Base-by-base conservation (phyloP, 2,329 filamentous ascomycete species). In the Canariomyces notabilis region DNA sequence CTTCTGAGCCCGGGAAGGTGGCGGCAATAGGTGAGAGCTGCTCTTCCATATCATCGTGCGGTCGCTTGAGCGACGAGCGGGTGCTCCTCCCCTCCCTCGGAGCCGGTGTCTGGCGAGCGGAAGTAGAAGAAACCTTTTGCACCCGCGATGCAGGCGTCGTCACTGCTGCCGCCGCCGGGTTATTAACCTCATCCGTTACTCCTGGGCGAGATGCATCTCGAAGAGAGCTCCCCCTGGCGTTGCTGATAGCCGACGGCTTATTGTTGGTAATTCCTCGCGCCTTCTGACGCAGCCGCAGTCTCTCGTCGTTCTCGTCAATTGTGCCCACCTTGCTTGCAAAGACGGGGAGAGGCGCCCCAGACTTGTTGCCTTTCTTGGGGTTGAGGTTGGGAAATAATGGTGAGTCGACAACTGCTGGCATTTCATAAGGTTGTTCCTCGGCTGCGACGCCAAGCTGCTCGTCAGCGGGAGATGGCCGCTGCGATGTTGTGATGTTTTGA, bases 21-120 rank as follows among this genome's bases (percentile, higher is more conserved):
- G 71, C 67, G 14, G 71, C 63, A 14, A 72, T 72, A 2, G 79
- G 77, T 37, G 79, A 82, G 48, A 68, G 67, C 48, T 70, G 66
- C 38, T 72, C 69, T 44, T 82, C 77, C 14, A 71, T 61, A 48
- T 80, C 76, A 52, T 82, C 77, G 61, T 75, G 66, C 21, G 73
- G 65, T 46, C 76, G 67, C 70, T 80, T 81, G 57, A 66, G 59
- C 23, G 62, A 66, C 12, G 72, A 75, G 32, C 74, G 71, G 34
- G 73, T 76, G 38, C 71, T 65, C 40, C 74, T 66, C 62, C 66
- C 51, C 60, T 67, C 50, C 60, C 59, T 37, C 60, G 60, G 39
- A 61, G 54, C 44, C 52, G 64, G 54, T 59, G 51, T 57, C 44
- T 35, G 46, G 41, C 58, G 56, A n/a, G 40, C 39, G 8, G 50